These are phyloP conservation scores for Blumeria hordei DNA, from an alignment of 2,329 filamentous ascomycete genomes.

Conservation along the genomic window DNA sequence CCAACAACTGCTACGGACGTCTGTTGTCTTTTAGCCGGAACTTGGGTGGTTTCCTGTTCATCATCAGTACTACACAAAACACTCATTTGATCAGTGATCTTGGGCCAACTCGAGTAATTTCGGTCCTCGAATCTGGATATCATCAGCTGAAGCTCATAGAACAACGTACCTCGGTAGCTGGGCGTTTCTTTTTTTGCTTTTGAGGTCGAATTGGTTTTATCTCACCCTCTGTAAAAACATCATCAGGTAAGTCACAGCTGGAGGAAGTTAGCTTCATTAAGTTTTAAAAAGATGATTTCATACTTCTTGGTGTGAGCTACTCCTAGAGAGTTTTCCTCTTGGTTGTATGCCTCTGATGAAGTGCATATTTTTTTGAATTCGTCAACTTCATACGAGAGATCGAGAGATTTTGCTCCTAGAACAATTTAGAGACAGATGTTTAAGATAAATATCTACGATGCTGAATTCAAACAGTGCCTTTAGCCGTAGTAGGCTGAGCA, in stretches of 20 bases:
- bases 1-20: slow-evolving; percentile 12
- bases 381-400: slow-evolving; percentile 59
- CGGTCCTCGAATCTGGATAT: slow-evolving; percentile 2
- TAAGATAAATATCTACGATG: slow-evolving; percentile 1
- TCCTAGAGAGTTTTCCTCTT: slow-evolving; percentile 51
- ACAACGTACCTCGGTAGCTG: slow-evolving; percentile 13
- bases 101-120: slow-evolving; percentile 2
- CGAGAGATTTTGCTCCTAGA: slow-evolving; percentile 42
- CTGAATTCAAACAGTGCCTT: slow-evolving; percentile 2
- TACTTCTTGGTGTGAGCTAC: slow-evolving; percentile 61
- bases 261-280: not conserved
- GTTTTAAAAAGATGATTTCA: not conserved
- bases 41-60: slow-evolving; percentile 9
- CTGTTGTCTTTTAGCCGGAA: slow-evolving; percentile 15
- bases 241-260: slow-evolving; percentile 69
- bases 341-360: slow-evolving; percentile 50
- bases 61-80: slow-evolving; percentile 7
- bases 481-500: slow-evolving; percentile 3
- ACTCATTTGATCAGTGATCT: not conserved
- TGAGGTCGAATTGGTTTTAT: slow-evolving; percentile 27
- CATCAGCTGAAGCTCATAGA: slow-evolving; percentile 4
- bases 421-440: slow-evolving; percentile 14
- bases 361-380: slow-evolving; percentile 71
- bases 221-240: slow-evolving; percentile 71
- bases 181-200: slow-evolving; percentile 14